Evolutionary conservation across 345 rosid species (phyloP), one percentile per base, ranked within the genome.

Genomic region (Brassica juncea): DNA sequence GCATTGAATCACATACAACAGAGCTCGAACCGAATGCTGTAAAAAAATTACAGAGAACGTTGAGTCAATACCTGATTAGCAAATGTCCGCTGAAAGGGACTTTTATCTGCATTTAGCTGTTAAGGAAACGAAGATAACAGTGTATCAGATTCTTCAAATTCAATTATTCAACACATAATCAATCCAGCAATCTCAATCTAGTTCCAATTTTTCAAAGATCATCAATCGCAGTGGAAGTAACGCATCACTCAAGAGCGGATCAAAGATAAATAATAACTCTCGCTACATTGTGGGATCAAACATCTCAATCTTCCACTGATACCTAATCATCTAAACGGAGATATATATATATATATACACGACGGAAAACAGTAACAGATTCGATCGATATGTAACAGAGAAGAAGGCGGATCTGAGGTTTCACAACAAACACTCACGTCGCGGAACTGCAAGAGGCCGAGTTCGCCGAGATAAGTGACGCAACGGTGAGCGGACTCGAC

Each of bases 71-170:
- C 99, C 99, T 94, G 99, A 78, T 87, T 90, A 77, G 90, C 98
- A 86, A 94, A 94, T 66, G 97, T 91, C 72, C 99, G 83, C 73
- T 94, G 99, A 72, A 92, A 94, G 61, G 98, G 99, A 76, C 97
- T 94, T 84, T 91, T 94, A 81, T 91, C 97, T 9, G 83, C 89
- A 86, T 92, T 94, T 59, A 94, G 85, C 99, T 94, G 95, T 84
- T 80, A 82, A 31, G 6, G 15, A 82, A 70, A 65, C 71, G 35
- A 82, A 73, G 27, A 72, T 31, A 54, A 61, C 3, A 28, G n/a
- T 68, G 71, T 62, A 54, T 81, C 63, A 82, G 79, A 32, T 62
- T 39, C 77, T 62, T 23, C 6, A 1, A 69, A 9, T 6, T 27
- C 12, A 72, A 67, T 25, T 44, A 9, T 6, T 27, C 12, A 72